phyloP scores from a whole-genome alignment of 495 filamentous ascomycete species.

The Beverwykella pulmonaria region DNA sequence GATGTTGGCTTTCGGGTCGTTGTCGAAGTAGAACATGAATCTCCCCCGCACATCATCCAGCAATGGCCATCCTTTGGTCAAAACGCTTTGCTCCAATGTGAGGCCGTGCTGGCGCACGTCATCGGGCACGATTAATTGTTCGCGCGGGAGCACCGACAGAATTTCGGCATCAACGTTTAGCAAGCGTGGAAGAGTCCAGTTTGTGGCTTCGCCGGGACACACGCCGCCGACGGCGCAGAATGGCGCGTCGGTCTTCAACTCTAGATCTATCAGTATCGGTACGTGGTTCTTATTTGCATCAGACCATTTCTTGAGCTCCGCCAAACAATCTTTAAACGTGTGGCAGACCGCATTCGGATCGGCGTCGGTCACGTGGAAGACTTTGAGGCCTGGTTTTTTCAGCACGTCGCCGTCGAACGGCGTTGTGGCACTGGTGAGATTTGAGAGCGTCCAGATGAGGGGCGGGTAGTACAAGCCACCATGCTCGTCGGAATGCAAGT shows the following conservation, averaged over 20 bases:
- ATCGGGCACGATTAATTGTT: constrained; percentile 38
- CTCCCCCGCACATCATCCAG: constrained; percentile 21
- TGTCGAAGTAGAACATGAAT: constrained; percentile 42
- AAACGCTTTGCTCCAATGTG: constrained; percentile 38
- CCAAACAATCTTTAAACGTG: constrained; percentile 39
- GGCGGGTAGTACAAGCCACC: constrained; percentile 39
- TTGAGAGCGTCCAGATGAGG: constrained; percentile 35
- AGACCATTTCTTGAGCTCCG: constrained; percentile 38
- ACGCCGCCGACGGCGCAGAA: constrained; percentile 22
- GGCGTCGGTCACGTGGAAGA: constrained; percentile 41
- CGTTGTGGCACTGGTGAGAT: constrained; percentile 18
- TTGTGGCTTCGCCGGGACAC: constrained; percentile 25
- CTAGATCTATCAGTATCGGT: constrained; percentile 42
- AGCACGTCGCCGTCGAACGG: constrained; percentile 22
- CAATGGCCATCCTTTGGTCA: constrained; percentile 40
- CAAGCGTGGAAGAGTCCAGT: constrained; percentile 22
- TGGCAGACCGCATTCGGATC: constrained; percentile 39
- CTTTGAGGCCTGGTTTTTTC: constrained; percentile 34
- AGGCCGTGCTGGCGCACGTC: constrained; percentile 31
- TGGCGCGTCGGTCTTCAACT: constrained; percentile 35
- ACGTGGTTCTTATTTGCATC: constrained; percentile 37
- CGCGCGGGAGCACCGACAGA: constrained; percentile 33
- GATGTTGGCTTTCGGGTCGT: constrained; percentile 32
- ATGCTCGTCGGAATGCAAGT: constrained; percentile 40
- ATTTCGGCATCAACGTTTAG: constrained; percentile 40